A percentile compares a stretch with the other conserved stretches of the same genome.
These are phyloP conservation scores for Retiboletus fuscus DNA, from an alignment of 1,284 basidiomycete species.

Conservation along the genomic window DNA sequence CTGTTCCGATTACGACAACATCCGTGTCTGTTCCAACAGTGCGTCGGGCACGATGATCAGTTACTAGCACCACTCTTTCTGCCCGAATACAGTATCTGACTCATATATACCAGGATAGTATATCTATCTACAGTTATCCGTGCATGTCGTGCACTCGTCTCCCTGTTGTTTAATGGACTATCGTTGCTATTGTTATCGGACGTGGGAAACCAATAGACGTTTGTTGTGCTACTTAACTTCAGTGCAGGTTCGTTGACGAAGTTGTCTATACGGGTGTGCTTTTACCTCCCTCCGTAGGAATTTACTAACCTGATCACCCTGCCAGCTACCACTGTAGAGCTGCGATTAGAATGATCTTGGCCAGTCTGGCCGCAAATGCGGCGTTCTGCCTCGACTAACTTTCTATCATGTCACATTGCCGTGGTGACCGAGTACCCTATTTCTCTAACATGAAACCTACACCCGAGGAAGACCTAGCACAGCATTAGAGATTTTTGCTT, in stretches of 20 bases:
- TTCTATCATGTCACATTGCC: slow-evolving; percentile 10
- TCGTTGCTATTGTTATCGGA: slow-evolving; percentile 6
- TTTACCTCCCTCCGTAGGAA: slow-evolving; percentile 14
- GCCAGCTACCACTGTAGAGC: neutral
- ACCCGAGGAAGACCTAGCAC: slow-evolving; percentile 31
- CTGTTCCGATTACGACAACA: slow-evolving; percentile 23
- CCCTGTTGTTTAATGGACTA: slow-evolving; percentile 14
- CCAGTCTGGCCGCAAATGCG: neutral
- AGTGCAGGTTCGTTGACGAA: slow-evolving; percentile 10
- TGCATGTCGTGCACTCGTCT: slow-evolving; percentile 11
- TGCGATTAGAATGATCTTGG: neutral
- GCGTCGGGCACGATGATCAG: slow-evolving; percentile 22
- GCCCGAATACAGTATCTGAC: neutral
- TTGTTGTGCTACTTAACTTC: slow-evolving; percentile 14
- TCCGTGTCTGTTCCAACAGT: slow-evolving; percentile 17
- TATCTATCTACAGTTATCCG: neutral
- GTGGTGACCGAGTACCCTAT: slow-evolving; percentile 24
- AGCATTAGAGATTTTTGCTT: slow-evolving; percentile 41
- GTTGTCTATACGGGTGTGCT: slow-evolving; percentile 26
- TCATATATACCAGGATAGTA: neutral
- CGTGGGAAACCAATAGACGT: neutral
- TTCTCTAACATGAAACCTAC: slow-evolving; percentile 31
- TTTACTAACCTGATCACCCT: slow-evolving; percentile 17
- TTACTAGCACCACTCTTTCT: neutral
- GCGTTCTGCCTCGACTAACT: slow-evolving; percentile 12